Base-by-base conservation (phyloP, 345 rosid genomes). In the Brassica rapa region DNA sequence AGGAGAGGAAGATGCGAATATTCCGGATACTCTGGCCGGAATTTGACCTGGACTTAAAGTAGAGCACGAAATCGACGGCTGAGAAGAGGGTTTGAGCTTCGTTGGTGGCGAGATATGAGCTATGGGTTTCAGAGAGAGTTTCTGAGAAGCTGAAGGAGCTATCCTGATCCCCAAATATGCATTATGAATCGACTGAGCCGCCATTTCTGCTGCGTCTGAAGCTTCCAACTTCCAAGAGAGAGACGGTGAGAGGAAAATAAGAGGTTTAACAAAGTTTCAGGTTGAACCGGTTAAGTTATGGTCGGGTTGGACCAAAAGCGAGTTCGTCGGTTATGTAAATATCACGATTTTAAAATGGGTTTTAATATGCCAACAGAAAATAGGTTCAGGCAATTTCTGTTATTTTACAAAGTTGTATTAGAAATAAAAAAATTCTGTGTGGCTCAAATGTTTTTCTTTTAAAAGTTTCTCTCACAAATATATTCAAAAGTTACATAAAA, bases 1-100 rank as follows among this genome's bases (percentile, higher is more conserved):
- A 1, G 72, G 80, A 43, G 81, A 75, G 10, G 80, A 82, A 11
- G 77, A 79, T 57, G 86, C 84, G 37, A 80, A 78, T 77, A 75
- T 15, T 70, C 82, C 59, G 75, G 78, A 70, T 10, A 55, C 30
- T 10, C 77, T 51, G 72, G 57, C 32, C 56, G 78, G 49, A 21
- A 8, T 53, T 53, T 77, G 73, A 62, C 75, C 27, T 5, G 43
- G 71, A 12, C 49, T 39, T 62, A 24, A 57, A 62, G 57, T 76
- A n/a, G 62, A 68, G 73, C 32, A 21, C 16, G 85, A 80, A 65
- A 75, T n/a, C 19, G 63, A 66, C 9, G 70, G 39, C 21, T 59
- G 66, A 46, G 69, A 56, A 65, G 74, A 56, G 19, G 57, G n/a
- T 51, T 37, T 77, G 4, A 81, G 83, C 24, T 69, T 60, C 67